Base-by-base conservation (phyloP, 208 protist genomes). In the Angomonas desouzai region DNA sequence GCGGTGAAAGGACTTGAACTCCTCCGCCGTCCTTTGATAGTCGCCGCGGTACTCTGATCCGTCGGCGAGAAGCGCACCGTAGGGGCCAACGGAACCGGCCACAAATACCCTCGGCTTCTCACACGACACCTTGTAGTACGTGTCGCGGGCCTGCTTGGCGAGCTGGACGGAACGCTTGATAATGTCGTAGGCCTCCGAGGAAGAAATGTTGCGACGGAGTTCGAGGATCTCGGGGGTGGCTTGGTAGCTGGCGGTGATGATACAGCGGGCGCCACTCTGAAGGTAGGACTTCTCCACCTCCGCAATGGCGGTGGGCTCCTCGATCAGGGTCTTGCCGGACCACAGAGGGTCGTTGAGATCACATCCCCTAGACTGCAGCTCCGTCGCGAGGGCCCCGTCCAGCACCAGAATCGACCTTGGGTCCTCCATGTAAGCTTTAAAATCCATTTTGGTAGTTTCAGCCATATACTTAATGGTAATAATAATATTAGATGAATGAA, bases 191-290 rank as follows among this genome's bases (percentile, higher is more conserved):
- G 76, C 79, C 25, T 48, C 73, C 2, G 25, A 64, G 62, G 73
- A 58, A 38, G 53, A 43, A 23, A 89, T 51, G 1, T 58, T 45
- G 23, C 76, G 68, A 18, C 79, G 77, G 61, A 78, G 56, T 63
- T 74, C 66, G 33, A 85, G 69, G 28, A 59, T 73, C 29, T 79
- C 49, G 11, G 77, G 71, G 2, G 79, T 86, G 1, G 69, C 58
- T 48, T 89, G 83, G 60, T 89, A 89, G 51, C 76, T 89, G 9
- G 76, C 74, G 20, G 83, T 85, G 66, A 85, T 83, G 55, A 89
- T 48, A 55, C 79, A 89, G 22, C 73, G 75, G 3, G 76, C 76
- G 7, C 79, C 79, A 36, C 65, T 62, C 40, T 66, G 34, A 53
- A 84, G 47, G 61, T 86, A 89, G 3, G 56, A 33, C 34, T 56